These are phyloP conservation scores for Trypethelium eluteriae DNA, from an alignment of 495 filamentous ascomycete genomes.

Conservation along the genomic window DNA sequence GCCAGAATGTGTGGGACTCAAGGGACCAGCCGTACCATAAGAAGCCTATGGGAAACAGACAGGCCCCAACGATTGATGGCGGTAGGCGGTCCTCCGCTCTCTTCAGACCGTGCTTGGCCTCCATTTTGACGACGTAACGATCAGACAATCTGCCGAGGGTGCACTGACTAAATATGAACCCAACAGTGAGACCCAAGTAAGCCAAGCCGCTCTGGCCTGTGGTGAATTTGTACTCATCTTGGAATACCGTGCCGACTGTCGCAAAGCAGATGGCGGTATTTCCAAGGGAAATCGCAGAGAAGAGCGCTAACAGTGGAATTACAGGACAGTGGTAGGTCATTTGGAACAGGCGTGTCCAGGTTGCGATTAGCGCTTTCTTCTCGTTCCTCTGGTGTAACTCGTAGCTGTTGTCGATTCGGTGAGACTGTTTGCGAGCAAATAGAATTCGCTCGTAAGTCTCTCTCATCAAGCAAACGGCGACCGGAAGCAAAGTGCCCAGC, in stretches of 20 bases:
- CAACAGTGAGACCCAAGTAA: slow-evolving; percentile 45
- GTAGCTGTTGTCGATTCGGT: background rate
- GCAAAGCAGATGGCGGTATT: slow-evolving; percentile 57
- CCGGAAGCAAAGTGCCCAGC: slow-evolving; percentile 2
- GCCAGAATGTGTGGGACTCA: slow-evolving; percentile 23
- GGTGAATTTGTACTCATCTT: slow-evolving; percentile 43
- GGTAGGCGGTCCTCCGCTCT: slow-evolving; percentile 27
- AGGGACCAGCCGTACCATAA: slow-evolving; percentile 28
- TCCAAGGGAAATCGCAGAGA: slow-evolving; percentile 46
- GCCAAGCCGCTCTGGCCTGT: slow-evolving; percentile 38
- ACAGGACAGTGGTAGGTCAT: slow-evolving; percentile 1
- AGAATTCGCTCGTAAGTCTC: background rate
- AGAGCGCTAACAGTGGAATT: background rate
- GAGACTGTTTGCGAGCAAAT: background rate
- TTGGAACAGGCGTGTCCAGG: background rate
- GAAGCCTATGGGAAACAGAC: slow-evolving; percentile 19
- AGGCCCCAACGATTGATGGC: slow-evolving; percentile 15
- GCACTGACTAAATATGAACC: slow-evolving; percentile 38
- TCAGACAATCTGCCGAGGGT: slow-evolving; percentile 18
- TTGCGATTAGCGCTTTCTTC: background rate
- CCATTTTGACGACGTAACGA: slow-evolving; percentile 6
- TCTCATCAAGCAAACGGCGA: background rate
- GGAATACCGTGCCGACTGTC: slow-evolving; percentile 42
- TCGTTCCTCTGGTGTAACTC: slow-evolving; percentile 21
- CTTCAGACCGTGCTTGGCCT: background rate